Percentiles rank a stretch among this genome's conserved stretches.
These are phyloP conservation scores for Cercophora sp. DNA, from an alignment of 495 filamentous ascomycete genomes.

Conservation along the genomic window DNA sequence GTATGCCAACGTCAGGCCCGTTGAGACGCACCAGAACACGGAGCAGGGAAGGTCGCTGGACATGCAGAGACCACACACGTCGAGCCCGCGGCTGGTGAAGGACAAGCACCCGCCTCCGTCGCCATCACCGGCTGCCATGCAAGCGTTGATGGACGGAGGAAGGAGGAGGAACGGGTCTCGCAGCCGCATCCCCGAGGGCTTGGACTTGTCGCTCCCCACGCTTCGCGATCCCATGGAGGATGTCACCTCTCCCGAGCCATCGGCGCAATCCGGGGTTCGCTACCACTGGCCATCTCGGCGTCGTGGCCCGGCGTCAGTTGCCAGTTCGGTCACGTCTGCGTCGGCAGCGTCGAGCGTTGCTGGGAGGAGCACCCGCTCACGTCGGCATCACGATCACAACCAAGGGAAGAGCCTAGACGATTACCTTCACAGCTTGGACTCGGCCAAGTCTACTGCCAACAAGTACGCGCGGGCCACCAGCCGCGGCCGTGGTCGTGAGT, in stretches of 20 bases:
- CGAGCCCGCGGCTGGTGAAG: constrained; percentile 49
- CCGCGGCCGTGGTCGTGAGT: constrained; percentile 52
- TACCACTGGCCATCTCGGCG: constrained; percentile 47
- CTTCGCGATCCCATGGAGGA: constrained; percentile 52
- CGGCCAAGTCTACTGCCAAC: constrained; percentile 63
- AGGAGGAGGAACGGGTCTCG: constrained; percentile 65
- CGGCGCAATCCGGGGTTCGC: constrained; percentile 36
- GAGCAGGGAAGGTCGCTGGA: constrained; percentile 17
- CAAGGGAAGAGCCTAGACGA: constrained; percentile 68
- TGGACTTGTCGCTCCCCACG: constrained; percentile 68
- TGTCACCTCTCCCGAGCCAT: constrained; percentile 47
- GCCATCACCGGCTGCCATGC: constrained; percentile 43
- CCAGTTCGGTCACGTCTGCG: constrained; percentile 42
- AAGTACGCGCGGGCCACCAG: constrained; percentile 54
- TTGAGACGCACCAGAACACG: constrained; percentile 18
- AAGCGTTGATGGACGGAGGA: constrained; percentile 50
- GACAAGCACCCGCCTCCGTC: constrained; percentile 47
- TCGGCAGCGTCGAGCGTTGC: constrained; percentile 34
- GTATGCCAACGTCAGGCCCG: constrained; percentile 18
- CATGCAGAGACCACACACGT: constrained; percentile 39
- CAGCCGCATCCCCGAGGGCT: constrained; percentile 74
- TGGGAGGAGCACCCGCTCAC: constrained; percentile 36
- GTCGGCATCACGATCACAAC: constrained; percentile 8
- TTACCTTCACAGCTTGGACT: constrained; percentile 82
- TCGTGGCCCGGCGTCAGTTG: constrained; percentile 42